Evolutionary conservation across 2,329 filamentous ascomycete genomes (phyloP), one percentile per base, ranked within the genome.

Genomic region (Colletotrichum orbiculare): DNA sequence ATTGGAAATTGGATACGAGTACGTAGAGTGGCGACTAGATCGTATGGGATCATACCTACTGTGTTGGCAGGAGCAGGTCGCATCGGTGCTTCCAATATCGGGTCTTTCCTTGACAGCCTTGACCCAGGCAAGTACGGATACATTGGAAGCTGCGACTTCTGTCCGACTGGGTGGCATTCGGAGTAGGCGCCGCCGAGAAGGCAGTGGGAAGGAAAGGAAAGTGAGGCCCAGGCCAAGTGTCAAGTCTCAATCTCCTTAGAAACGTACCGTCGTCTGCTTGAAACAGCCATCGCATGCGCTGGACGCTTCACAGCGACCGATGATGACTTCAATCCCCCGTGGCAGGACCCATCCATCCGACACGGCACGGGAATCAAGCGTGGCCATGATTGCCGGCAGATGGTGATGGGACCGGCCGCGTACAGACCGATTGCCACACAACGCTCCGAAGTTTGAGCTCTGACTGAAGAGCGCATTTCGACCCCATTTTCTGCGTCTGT

Each of bases 261-360:
- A 64, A 61, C 57, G 39, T 35, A 38, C 46, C 46, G 35, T 17
- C 38, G 50, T 62, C 62, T 62, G 62, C 52, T 65, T 60, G 62
- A 65, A 65, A 65, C 62, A 49, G 52, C 39, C 12, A 47, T 65
- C 57, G 46, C 62, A 55, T 47, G 55, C 55, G 49, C 56, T 45
- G 25, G 50, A 64, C 41, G 57, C 49, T 61, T 60, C 62, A 42
- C 50, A 41, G 37, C 37, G 25, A 37, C 34, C 35, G 45, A 42
- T n/a, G 54, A 17, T 41, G 50, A 7, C 25, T 34, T 39, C 48
- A 9, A 25, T 39, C 8, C 35, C 8, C 35, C 13, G 15, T 13
- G 35, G 35, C 17, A 39, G 13, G 34, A 9, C 12, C 8, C 46
- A 9, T 41, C 43, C 13, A 46, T 46, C 4, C 43, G 25, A 17